phyloP scores from a whole-genome alignment of 2,329 filamentous ascomycete genomes.

The Trichoderma sp. region DNA sequence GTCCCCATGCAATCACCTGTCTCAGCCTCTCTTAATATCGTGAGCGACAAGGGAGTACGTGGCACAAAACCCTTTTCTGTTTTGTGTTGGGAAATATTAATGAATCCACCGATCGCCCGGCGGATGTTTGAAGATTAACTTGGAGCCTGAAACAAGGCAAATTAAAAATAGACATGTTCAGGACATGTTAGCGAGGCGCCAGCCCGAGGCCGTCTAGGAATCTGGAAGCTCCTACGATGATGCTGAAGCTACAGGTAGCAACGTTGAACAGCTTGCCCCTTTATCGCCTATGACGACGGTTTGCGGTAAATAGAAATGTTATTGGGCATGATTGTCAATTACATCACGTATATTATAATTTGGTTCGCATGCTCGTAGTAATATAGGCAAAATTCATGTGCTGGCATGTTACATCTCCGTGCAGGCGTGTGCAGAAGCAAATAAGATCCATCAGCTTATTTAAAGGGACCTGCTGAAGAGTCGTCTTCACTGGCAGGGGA shows the following conservation, averaged over 20 bases:
- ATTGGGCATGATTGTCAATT: background rate
- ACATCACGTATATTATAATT: background rate
- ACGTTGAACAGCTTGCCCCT: background rate
- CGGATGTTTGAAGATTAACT: constrained; percentile 11
- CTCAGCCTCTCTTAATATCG: constrained; percentile 16
- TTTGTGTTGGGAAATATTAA: constrained; percentile 10
- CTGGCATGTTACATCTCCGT: background rate
- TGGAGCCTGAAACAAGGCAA: constrained; percentile 11
- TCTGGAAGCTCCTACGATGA: background rate
- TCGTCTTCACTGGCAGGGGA: background rate
- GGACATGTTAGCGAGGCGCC: constrained; percentile 5
- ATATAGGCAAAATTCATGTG: background rate
- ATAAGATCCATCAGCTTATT: constrained; percentile 11
- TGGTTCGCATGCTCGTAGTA: background rate
- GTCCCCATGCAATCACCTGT: constrained; percentile 11
- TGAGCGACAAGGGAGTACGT: constrained; percentile 14
- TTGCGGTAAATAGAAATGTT: background rate
- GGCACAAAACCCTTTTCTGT: constrained; percentile 5
- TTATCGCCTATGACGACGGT: background rate
- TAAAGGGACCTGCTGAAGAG: background rate
- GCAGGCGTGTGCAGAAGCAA: background rate
- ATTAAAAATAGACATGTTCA: constrained; percentile 17
- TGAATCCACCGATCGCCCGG: constrained; percentile 15
- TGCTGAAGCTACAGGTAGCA: background rate
- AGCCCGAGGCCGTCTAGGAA: background rate